Percentiles rank a stretch among this genome's conserved stretches.
phyloP scores from a whole-genome alignment of 2,329 filamentous ascomycete genomes.

The Botryotinia narcissicola region DNA sequence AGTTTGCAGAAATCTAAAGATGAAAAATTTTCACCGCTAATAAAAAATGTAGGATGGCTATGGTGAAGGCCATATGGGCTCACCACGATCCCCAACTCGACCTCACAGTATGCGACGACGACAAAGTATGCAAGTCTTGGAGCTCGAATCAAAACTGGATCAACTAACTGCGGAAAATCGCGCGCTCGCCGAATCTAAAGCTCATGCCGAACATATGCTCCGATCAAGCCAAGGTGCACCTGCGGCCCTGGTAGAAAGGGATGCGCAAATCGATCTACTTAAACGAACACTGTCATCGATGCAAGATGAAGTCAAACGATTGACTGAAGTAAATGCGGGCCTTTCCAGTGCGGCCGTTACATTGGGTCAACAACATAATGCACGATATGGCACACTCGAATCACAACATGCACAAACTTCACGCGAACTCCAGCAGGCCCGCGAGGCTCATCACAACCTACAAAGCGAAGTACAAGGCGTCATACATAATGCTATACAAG shows the following conservation, averaged over 20 bases:
- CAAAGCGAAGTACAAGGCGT: conserved; percentile 62
- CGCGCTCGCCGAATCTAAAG: conserved; percentile 69
- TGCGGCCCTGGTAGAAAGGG: conserved; percentile 72
- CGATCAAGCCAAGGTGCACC: conserved; percentile 62
- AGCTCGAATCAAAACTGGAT: conserved; percentile 83
- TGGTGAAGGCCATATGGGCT: conserved; percentile 82
- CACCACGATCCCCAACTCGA: conserved; percentile 87
- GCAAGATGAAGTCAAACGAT: conserved; percentile 74
- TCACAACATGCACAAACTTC: conserved; percentile 63
- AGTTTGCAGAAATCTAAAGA: conserved; percentile 46
- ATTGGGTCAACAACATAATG: conserved; percentile 71
- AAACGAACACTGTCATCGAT: conserved; percentile 75
- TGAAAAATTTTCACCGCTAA: conserved; percentile 30
- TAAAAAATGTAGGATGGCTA: conserved; percentile 71
- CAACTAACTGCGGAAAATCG: conserved; percentile 84
- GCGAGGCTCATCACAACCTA: conserved; percentile 60
- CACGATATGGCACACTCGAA: conserved; percentile 66
- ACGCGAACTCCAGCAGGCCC: conserved; percentile 67
- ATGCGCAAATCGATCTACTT: conserved; percentile 81
- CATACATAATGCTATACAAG: conserved; percentile 63
- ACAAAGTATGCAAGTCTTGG: conserved; percentile 95
- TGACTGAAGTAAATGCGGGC: conserved; percentile 79
- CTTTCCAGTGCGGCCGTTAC: conserved; percentile 75
- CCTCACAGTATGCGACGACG: conserved; percentile 94
- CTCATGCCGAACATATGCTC: conserved; percentile 64